A percentile compares a stretch with the other conserved stretches of the same genome.
Conservation (phyloP, 2,329 filamentous ascomycete species). For the Xylariaceae sp. region DNA sequence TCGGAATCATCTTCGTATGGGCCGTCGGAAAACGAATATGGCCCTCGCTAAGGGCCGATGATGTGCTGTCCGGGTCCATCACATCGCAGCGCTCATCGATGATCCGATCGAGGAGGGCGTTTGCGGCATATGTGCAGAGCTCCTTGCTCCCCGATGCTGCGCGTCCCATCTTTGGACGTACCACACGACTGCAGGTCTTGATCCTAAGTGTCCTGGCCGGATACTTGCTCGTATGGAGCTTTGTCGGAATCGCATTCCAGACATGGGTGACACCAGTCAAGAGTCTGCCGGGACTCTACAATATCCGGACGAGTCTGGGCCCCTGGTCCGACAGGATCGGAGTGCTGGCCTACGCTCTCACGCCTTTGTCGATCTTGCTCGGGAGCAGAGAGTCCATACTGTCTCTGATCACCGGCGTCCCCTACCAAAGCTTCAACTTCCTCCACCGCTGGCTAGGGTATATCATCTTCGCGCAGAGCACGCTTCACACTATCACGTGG, state of each 20-base stretch:
- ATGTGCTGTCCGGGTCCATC: constrained; percentile 12
- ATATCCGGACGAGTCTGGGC: constrained; percentile 62
- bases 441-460: constrained; percentile 73
- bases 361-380: constrained; percentile 64
- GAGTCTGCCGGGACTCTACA: constrained; percentile 48
- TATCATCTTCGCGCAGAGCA: constrained; percentile 64
- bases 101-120: constrained; percentile 30
- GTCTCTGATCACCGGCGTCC: constrained; percentile 65
- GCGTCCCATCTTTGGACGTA: constrained; percentile 58
- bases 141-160: constrained; percentile 59
- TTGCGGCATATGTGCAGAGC: constrained; percentile 38
- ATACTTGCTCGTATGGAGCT: constrained; percentile 66
- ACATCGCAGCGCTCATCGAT: constrained; percentile 13
- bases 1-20: constrained; percentile 41
- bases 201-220: constrained; percentile 52
- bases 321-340: constrained; percentile 67
- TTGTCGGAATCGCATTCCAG: constrained; percentile 64
- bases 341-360: constrained; percentile 68
- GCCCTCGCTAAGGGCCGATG: constrained; percentile 18
- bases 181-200: constrained; percentile 63
- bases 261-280: constrained; percentile 68
- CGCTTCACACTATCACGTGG: constrained; percentile 69
- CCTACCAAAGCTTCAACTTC: constrained; percentile 75
- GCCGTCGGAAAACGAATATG: constrained; percentile 23
- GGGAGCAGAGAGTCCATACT: constrained; percentile 67